Percentiles rank a stretch among this genome's conserved stretches.
Evolutionary conservation across 164 flowering plant species (phyloP).

Genomic region (Liriodendron chinense): DNA sequence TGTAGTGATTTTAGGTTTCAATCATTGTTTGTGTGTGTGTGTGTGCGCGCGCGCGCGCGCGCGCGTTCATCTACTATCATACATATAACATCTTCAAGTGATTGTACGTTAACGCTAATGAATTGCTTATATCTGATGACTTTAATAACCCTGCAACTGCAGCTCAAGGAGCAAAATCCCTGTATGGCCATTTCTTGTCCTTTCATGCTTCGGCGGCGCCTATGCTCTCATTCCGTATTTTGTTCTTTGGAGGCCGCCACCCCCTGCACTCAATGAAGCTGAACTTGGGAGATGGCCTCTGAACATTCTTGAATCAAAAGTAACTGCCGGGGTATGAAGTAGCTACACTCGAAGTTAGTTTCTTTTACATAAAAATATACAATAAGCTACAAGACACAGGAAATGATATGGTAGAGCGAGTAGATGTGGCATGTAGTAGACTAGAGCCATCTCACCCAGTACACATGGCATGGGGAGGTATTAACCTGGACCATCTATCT

Average conservation of each 20-base stretch:
- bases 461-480: not conserved
- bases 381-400: not conserved
- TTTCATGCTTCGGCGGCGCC: constrained; percentile 76
- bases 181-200: constrained; percentile 76
- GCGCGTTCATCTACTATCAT: too few relatives aligned
- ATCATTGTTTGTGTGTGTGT: too few relatives aligned
- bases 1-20: too few relatives aligned
- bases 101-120: too few relatives aligned
- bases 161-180: constrained; percentile 75
- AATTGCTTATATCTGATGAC: not conserved
- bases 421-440: not conserved
- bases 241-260: constrained; percentile 90
- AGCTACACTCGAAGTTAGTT: not conserved
- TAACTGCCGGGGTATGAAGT: constrained; percentile 73
- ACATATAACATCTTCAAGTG: too few relatives aligned
- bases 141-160: constrained; percentile 26
- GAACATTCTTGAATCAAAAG: constrained; percentile 79
- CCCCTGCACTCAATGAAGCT: constrained; percentile 75
- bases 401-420: not conserved
- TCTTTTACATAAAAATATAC: not conserved
- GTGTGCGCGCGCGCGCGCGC: too few relatives aligned
- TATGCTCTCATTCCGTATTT: constrained; percentile 93
- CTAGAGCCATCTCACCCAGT: not conserved
- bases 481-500: too few relatives aligned
- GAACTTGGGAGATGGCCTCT: constrained; percentile 85